A percentile compares a stretch with the other conserved stretches of the same genome.
Evolutionary conservation across 306 rosid species (phyloP).

Genomic region (Mimosa pudica): DNA sequence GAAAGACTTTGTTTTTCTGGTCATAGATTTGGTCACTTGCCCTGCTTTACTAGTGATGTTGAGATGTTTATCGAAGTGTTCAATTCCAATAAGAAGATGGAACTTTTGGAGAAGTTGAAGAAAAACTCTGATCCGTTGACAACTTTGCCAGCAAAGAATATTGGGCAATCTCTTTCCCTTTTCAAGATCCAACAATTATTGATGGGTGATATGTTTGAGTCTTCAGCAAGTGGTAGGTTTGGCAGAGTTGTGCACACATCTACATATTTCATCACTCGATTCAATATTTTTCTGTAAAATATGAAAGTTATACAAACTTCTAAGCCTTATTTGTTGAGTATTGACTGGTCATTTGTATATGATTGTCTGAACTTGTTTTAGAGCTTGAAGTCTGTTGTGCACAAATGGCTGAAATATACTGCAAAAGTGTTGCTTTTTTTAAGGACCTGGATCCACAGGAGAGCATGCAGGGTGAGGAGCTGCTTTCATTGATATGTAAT

Average conservation of each 20-base stretch:
- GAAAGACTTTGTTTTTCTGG: constrained; percentile 41
- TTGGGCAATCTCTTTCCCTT: constrained; percentile 75
- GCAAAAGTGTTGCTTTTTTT: constrained; percentile 84
- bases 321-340: constrained; percentile 30
- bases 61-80: constrained; percentile 73
- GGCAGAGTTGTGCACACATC: constrained; percentile 19
- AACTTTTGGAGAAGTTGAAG: constrained; percentile 62
- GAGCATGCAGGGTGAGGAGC: constrained; percentile 89
- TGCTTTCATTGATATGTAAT: constrained; percentile 72
- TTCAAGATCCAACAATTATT: constrained; percentile 70
- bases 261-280: constrained; percentile 23
- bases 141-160: constrained; percentile 53
- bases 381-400: constrained; percentile 74
- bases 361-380: constrained; percentile 50
- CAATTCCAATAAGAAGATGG: constrained; percentile 63
- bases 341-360: constrained; percentile 36
- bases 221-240: constrained; percentile 68
- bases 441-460: constrained; percentile 94
- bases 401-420: constrained; percentile 79
- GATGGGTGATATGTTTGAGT: constrained; percentile 50
- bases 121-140: constrained; percentile 44
- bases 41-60: constrained; percentile 80
- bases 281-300: constrained; percentile 19
- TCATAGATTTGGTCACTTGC: constrained; percentile 91
- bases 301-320: background rate